Conservation (phyloP, 2,329 filamentous ascomycete species). For the Teratosphaeria zuluensis region DNA sequence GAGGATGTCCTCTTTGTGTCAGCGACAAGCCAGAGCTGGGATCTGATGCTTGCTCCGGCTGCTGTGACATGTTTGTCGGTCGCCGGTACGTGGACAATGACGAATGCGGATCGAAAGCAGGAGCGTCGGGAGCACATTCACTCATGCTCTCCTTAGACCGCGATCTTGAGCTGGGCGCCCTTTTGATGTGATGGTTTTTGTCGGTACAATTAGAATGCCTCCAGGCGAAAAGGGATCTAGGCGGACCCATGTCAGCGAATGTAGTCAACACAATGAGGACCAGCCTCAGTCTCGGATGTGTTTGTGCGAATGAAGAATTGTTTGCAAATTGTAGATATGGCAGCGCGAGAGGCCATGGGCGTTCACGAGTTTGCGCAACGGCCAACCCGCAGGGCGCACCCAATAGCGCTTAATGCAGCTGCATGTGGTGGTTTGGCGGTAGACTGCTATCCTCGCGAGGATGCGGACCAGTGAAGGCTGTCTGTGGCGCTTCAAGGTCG, state of each 20-base stretch:
- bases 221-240: conserved; percentile 20
- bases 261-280: not conserved
- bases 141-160: conserved; percentile 20
- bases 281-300: not conserved
- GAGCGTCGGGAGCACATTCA: conserved; percentile 10
- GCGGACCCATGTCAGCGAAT: conserved; percentile 17
- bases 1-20: conserved; percentile 3
- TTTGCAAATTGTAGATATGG: not conserved
- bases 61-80: conserved; percentile 17
- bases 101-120: conserved; percentile 9
- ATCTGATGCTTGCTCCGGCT: conserved; percentile 15
- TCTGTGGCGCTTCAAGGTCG: conserved; percentile 1
- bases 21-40: conserved; percentile 7
- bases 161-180: conserved; percentile 10
- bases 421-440: not conserved
- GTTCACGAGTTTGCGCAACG: not conserved
- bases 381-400: not conserved
- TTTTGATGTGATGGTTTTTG: conserved; percentile 7
- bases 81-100: conserved; percentile 9
- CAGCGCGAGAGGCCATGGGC: not conserved
- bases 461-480: not conserved
- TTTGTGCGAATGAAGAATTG: not conserved
- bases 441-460: not conserved
- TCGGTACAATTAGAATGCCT: conserved; percentile 12
- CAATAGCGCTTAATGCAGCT: conserved; percentile 9